Conservation (phyloP, 75 land plant genomes). For the Ceratopteris richardii region DNA sequence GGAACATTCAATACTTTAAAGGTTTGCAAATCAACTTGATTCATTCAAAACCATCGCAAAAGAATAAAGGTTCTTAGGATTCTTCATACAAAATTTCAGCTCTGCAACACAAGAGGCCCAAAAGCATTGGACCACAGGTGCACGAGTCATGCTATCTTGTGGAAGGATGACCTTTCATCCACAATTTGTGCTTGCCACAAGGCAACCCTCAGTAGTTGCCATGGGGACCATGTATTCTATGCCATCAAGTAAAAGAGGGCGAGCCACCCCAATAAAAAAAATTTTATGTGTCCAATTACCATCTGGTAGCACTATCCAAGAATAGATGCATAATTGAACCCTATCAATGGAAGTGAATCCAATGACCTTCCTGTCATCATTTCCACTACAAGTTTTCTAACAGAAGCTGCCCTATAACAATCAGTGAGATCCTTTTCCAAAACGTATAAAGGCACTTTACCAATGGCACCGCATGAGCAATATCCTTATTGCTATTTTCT, state of each 20-base stretch:
- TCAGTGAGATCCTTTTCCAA: conserved; percentile 26
- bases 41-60: conserved; percentile 2
- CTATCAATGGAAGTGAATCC: conserved; percentile 42
- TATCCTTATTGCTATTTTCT: conserved; percentile 21
- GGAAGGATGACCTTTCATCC: conserved; percentile 27
- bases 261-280: conserved; percentile 75
- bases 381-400: conserved; percentile 18
- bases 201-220: conserved; percentile 32
- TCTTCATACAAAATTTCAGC: conserved; percentile 18
- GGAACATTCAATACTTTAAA: conserved; percentile 51
- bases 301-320: conserved; percentile 79
- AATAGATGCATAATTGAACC: conserved; percentile 54
- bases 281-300: conserved; percentile 67
- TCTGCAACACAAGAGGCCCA: conserved; percentile 17
- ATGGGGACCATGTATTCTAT: conserved; percentile 21
- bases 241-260: conserved; percentile 37
- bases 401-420: conserved; percentile 12
- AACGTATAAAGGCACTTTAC: conserved; percentile 18
- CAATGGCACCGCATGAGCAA: conserved; percentile 16
- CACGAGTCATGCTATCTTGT: conserved; percentile 30
- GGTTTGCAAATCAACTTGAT: conserved; percentile 82
- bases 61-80: conserved; percentile 4
- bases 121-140: conserved; percentile 18
- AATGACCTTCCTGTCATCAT: conserved; percentile 19
- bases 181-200: conserved; percentile 30